A percentile compares a stretch with the other conserved stretches of the same genome.
Evolutionary conservation across 148 eudicot species (phyloP).

Genomic region (Selenicereus undatus): DNA sequence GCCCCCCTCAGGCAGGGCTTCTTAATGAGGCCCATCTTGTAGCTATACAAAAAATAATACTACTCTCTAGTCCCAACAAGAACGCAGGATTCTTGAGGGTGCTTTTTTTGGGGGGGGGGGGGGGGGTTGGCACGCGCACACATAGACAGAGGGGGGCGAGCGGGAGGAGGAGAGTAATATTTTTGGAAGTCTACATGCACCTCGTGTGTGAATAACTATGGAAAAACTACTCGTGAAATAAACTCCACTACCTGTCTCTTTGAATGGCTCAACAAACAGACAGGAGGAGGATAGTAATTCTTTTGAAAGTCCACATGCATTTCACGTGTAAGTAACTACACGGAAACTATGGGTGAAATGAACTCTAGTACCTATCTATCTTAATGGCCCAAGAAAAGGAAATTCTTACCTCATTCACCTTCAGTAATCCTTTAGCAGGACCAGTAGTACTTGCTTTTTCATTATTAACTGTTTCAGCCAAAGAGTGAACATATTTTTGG

Average conservation of each 20-base stretch:
- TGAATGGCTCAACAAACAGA: neutral
- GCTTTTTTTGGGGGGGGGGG: no score
- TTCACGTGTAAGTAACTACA: neutral
- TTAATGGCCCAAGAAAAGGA: neutral
- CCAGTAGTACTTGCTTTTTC: slow-evolving; percentile 56
- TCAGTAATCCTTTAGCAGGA: slow-evolving; percentile 68
- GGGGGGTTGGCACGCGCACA: no score
- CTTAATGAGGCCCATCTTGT: neutral
- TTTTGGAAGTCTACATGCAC: neutral
- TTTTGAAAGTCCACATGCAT: neutral
- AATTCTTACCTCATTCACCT: slow-evolving; percentile 80
- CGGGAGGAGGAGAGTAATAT: no score
- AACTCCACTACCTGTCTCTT: neutral
- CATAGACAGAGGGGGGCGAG: no score
- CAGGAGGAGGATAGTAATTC: neutral
- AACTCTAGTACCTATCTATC: neutral
- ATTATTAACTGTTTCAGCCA: slow-evolving; percentile 47
- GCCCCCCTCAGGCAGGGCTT: no score
- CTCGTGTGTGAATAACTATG: neutral
- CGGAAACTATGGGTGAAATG: neutral
- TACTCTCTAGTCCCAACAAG: no score
- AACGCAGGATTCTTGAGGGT: no score
- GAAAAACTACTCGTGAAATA: neutral
- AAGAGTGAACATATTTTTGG: slow-evolving; percentile 63
- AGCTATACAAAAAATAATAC: neutral